Base-by-base conservation (phyloP, 768 basidiomycete species). In the Lentinula lateritia region DNA sequence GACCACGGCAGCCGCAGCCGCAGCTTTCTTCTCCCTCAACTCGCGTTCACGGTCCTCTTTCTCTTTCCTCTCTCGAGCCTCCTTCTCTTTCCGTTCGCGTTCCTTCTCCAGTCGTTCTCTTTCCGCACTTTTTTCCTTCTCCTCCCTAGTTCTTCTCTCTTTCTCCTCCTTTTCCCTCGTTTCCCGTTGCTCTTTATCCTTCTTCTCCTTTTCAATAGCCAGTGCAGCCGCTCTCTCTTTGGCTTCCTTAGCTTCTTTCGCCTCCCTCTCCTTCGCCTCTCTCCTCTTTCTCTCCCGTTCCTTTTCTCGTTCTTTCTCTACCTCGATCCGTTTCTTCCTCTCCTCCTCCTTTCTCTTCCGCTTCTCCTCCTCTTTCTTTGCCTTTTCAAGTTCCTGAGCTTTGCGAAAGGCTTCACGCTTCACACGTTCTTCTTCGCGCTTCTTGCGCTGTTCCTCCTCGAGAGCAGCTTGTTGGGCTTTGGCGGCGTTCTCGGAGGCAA, bases 341-440 rank as follows among this genome's bases (percentile, higher is more conserved):
- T 82, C 79, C 62, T 76, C 84, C 66, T 91, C 88, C 69, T 91
- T 90, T 73, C 83, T 86, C 76, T 91, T 88, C 71, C 81, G 87
- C 63, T 82, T 83, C 75, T 88, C 87, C 62, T 84, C 79, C 64
- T 92, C 89, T 13, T 87, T 83, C 68, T 86, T 85, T 65, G 93
- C 90, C 66, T 87, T 86, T 73, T 94, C 92, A 68, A 93, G 90
- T 41, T 95, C 93, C 72, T 97, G 83, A 57, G 82, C 85, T 71
- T 88, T 88, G 62, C 87, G 87, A 61, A 81, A 80, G 54, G 85
- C 83, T 68, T 98, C 95, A 20, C 90, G 87, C 64, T 82, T 83
- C 2, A 75, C 73, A n/a, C 90, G 85, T 62, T 97, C 94, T 73
- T 98, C 96, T 64, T 97, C 95, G 23, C 85, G 84, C 66, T 85